Evolutionary conservation across 2,329 filamentous ascomycete genomes (phyloP).

Genomic region (Nothopassalora personata): DNA sequence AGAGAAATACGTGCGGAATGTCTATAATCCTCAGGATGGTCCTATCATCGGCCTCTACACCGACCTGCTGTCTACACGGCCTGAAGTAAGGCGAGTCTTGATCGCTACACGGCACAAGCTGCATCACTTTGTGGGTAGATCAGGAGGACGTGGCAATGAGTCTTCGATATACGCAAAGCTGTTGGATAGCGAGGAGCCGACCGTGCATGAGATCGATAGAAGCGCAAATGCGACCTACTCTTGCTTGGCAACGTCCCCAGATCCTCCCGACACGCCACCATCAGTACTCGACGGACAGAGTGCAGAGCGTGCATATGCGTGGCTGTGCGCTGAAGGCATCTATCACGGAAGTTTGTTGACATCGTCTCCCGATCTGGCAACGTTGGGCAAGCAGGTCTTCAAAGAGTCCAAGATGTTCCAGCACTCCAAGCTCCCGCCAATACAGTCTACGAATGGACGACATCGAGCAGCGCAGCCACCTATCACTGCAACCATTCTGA

Average conservation of each 20-base stretch:
- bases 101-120: slow-evolving; percentile 73
- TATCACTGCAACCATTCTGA: slow-evolving; percentile 75
- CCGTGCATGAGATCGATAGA: slow-evolving; percentile 65
- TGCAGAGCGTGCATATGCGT: slow-evolving; percentile 72
- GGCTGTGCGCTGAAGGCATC: slow-evolving; percentile 82
- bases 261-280: slow-evolving; percentile 51
- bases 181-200: slow-evolving; percentile 80
- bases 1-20: slow-evolving; percentile 80
- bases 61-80: slow-evolving; percentile 62
- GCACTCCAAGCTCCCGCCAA: slow-evolving; percentile 64
- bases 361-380: slow-evolving; percentile 52
- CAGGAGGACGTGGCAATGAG: slow-evolving; percentile 67
- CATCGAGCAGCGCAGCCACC: slow-evolving; percentile 63
- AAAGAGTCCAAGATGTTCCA: slow-evolving; percentile 72
- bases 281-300: slow-evolving; percentile 18
- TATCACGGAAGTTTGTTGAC: slow-evolving; percentile 73
- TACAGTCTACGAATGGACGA: slow-evolving; percentile 60
- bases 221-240: slow-evolving; percentile 58
- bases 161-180: slow-evolving; percentile 81
- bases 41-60: slow-evolving; percentile 82
- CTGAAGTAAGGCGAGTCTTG: slow-evolving; percentile 70
- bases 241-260: slow-evolving; percentile 69
- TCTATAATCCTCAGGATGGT: slow-evolving; percentile 78
- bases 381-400: slow-evolving; percentile 70
- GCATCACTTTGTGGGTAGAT: slow-evolving; percentile 74